These are phyloP conservation scores for Leptomonas seymouri DNA, from an alignment of 208 protist genomes.

Conservation along the genomic window DNA sequence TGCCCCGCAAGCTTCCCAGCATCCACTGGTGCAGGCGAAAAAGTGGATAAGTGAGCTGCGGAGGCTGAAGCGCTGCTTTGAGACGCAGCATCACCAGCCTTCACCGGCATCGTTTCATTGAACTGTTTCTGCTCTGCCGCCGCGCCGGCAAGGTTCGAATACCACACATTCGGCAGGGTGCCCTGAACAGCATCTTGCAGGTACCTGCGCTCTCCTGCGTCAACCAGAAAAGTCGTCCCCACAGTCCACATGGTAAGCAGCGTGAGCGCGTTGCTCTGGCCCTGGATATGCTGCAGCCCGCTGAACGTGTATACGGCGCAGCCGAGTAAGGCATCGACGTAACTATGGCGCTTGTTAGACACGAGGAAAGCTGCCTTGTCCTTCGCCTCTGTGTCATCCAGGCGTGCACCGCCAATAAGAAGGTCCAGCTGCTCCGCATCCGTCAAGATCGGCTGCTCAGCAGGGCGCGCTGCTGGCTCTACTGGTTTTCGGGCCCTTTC, in stretches of 20 bases:
- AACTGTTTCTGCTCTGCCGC: background rate
- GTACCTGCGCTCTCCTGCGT: slow-evolving; percentile 56
- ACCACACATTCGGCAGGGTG: background rate
- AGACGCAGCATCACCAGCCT: no score
- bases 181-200: slow-evolving; percentile 38
- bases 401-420: slow-evolving; percentile 50
- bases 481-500: background rate
- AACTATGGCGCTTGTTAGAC: slow-evolving; percentile 64
- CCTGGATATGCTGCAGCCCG: slow-evolving; percentile 66
- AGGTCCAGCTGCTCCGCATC: slow-evolving; percentile 49
- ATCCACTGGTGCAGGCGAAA: background rate
- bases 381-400: slow-evolving; percentile 34
- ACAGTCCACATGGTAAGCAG: slow-evolving; percentile 78
- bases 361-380: slow-evolving; percentile 36
- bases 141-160: background rate
- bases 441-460: slow-evolving; percentile 5
- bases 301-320: slow-evolving; percentile 70
- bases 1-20: slow-evolving; percentile 25
- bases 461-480: background rate
- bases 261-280: slow-evolving; percentile 72
- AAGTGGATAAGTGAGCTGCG: background rate
- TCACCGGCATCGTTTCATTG: no score
- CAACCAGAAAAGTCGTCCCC: slow-evolving; percentile 73
- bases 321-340: slow-evolving; percentile 50
- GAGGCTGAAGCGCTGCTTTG: background rate